phyloP scores from a whole-genome alignment of 2,329 filamentous ascomycete genomes.

The Helotiales sp. region DNA sequence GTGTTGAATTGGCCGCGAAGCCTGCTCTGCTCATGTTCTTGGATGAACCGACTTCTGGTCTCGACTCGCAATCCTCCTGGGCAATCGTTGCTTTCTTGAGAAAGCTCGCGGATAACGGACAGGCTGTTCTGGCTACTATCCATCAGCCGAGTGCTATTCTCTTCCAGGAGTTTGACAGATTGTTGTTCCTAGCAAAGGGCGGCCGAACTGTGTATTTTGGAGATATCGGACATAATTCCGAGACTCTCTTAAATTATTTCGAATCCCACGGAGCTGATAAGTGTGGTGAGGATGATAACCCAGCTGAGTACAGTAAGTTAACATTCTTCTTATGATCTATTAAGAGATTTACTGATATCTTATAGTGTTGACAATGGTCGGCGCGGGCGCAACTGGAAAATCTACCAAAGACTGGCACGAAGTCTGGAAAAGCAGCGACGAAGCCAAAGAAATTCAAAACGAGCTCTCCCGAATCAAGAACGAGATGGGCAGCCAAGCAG shows the following conservation, averaged over 20 bases:
- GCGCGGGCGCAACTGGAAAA: conserved; percentile 64
- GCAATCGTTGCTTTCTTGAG: conserved; percentile 86
- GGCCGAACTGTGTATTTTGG: conserved; percentile 84
- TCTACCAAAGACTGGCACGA: conserved; percentile 65
- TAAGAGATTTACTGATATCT: background rate
- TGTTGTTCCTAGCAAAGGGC: conserved; percentile 78
- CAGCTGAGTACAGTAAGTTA: conserved; percentile 76
- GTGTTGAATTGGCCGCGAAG: conserved; percentile 94
- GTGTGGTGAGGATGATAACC: conserved; percentile 75
- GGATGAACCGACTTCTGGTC: conserved; percentile 92
- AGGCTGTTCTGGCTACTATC: conserved; percentile 92
- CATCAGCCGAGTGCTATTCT: conserved; percentile 94
- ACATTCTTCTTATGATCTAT: conserved; percentile 45
- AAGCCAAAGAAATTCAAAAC: conserved; percentile 42
- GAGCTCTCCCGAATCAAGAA: conserved; percentile 43
- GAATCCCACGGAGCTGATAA: conserved; percentile 69
- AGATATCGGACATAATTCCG: conserved; percentile 63
- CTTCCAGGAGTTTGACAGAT: conserved; percentile 86
- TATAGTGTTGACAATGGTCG: conserved; percentile 50
- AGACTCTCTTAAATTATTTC: conserved; percentile 64
- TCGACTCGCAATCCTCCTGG: conserved; percentile 94
- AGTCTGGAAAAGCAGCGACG: conserved; percentile 45
- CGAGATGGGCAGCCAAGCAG: conserved; percentile 58
- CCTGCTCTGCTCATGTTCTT: conserved; percentile 88
- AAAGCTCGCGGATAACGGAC: conserved; percentile 86